phyloP scores from a whole-genome alignment of 257 asterid genomes.

The Capsicum rhomboideum region DNA sequence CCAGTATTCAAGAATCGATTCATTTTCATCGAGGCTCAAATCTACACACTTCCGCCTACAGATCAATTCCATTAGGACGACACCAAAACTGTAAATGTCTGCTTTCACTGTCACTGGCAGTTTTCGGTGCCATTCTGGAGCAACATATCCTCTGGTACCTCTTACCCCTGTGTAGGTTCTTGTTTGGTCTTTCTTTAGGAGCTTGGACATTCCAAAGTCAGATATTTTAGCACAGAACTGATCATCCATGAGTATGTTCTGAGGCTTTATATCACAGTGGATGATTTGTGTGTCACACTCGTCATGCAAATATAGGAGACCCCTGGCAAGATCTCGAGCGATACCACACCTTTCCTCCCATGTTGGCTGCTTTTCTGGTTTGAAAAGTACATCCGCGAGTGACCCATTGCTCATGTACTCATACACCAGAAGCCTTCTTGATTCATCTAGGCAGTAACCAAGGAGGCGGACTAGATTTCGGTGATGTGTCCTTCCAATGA shows the following conservation, averaged over 20 bases:
- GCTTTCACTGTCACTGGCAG: constrained; percentile 43
- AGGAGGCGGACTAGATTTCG: too few relatives aligned
- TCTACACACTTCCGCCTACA: constrained; percentile 24
- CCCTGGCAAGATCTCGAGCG: constrained; percentile 36
- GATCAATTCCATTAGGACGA: constrained; percentile 41
- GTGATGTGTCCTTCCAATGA: too few relatives aligned
- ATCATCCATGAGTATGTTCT: constrained; percentile 48
- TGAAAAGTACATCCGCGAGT: too few relatives aligned
- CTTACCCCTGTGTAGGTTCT: constrained; percentile 34
- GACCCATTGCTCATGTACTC: too few relatives aligned
- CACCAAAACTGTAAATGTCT: constrained; percentile 54
- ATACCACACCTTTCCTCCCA: constrained; percentile 34
- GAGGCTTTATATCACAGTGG: constrained; percentile 61
- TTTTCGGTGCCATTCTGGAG: constrained; percentile 47
- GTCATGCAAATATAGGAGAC: constrained; percentile 49
- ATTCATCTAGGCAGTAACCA: too few relatives aligned
- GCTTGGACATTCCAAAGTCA: constrained; percentile 55
- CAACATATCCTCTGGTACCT: constrained; percentile 47
- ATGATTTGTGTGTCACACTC: constrained; percentile 51
- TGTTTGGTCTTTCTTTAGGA: constrained; percentile 35
- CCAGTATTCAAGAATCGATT: constrained; percentile 42
- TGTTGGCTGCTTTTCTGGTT: not conserved
- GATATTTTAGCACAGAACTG: constrained; percentile 33
- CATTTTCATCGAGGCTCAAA: constrained; percentile 23
- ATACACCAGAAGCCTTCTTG: too few relatives aligned